Percentiles rank a stretch among this genome's conserved stretches.
phyloP scores from a whole-genome alignment of 495 filamentous ascomycete species.

The Halenospora varia region DNA sequence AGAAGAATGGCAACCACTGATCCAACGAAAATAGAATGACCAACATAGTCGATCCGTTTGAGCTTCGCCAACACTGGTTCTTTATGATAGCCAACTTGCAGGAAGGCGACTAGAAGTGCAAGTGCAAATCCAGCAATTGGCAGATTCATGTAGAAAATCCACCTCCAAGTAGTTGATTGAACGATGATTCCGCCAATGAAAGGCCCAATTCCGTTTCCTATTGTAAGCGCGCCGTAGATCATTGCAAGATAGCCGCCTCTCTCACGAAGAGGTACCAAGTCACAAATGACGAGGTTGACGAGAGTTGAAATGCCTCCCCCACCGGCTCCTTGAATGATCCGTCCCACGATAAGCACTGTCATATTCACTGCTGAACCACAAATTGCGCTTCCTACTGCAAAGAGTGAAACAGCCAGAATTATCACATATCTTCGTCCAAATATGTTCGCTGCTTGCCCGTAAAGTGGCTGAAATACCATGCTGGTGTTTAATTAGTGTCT shows the following conservation, averaged over 20 bases:
- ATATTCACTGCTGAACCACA: slow-evolving; percentile 54
- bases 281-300: slow-evolving; percentile 60
- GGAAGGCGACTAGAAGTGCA: slow-evolving; percentile 30
- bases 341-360: slow-evolving; percentile 34
- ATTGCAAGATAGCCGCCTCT: slow-evolving; percentile 35
- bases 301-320: slow-evolving; percentile 61
- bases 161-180: slow-evolving; percentile 55
- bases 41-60: slow-evolving; percentile 55
- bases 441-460: slow-evolving; percentile 42
- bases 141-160: slow-evolving; percentile 35
- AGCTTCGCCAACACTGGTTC: slow-evolving; percentile 37
- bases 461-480: slow-evolving; percentile 25
- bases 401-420: slow-evolving; percentile 45
- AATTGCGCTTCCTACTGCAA: slow-evolving; percentile 54
- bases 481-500: not conserved
- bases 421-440: slow-evolving; percentile 45
- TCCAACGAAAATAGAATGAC: slow-evolving; percentile 48
- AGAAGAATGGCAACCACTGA: slow-evolving; percentile 42
- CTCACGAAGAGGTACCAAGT: slow-evolving; percentile 50
- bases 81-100: slow-evolving; percentile 22
- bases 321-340: slow-evolving; percentile 52
- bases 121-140: slow-evolving; percentile 26
- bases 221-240: slow-evolving; percentile 1
- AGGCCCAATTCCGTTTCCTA: slow-evolving; percentile 62
- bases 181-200: slow-evolving; percentile 64